Evolutionary conservation across 257 asterid species (phyloP), one percentile per base, ranked within the genome.

Genomic region (Lycium ferocissimum): DNA sequence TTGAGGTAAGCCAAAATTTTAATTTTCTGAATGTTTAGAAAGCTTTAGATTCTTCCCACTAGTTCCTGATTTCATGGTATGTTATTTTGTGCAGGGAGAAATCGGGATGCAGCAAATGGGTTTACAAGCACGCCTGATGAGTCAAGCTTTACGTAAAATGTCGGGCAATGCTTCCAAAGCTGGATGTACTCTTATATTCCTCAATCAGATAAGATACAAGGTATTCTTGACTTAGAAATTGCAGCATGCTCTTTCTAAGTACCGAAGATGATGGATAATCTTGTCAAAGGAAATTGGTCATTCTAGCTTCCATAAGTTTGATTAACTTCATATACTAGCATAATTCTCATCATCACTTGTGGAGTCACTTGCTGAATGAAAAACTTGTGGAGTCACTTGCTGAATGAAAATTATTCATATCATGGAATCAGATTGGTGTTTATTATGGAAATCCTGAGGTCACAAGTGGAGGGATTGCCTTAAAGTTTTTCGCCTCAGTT

Each of bases 51-150:
- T 61, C 54, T 66, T 81, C 69, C 79, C 80, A 47, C 63, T 63
- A 53, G 78, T 22, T 75, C 67, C 43, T 83, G 71, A 86, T 59
- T 43, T 84, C 40, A 14, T 57, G 84, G 43, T 62, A 5, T 84
- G 72, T 43, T 54, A 66, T 86, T 84, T 88, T 86, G 83, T 83
- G 7, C 73, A 97, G 98, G 99, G 98, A 84, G 99, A 97, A 90
- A 97, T 97, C 10, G 99, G 99, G 76, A 95, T 97, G 99, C 99
- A 97, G 85, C 98, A 97, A 93, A 97, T 97, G 93, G 98, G 99
- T 86, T 89, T 97, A 90, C 99, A 97, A 90, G 99, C 99, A 7
- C 97, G 98, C 37, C 94, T 97, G 79, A 97, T 97, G 99, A 97
- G 98, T 90, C 99, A 97, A 91, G 99, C 98, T 63, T 86, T 95